phyloP scores from a whole-genome alignment of 2,329 filamentous ascomycete genomes.

The Laburnicola sp. region DNA sequence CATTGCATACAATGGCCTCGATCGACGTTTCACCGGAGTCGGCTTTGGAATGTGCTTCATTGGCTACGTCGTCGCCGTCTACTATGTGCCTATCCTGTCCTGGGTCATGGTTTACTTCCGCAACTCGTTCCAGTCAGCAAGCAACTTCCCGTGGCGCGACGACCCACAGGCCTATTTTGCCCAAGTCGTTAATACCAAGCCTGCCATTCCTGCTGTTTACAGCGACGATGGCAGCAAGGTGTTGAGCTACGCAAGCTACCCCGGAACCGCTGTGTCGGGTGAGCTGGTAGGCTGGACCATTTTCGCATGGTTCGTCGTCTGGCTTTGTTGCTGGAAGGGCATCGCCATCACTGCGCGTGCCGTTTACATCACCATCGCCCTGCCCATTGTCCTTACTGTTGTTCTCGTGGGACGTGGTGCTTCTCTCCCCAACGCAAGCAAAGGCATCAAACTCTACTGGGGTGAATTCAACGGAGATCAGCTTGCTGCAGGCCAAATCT shows the following conservation, averaged over 20 bases:
- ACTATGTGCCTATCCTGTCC: constrained; percentile 15
- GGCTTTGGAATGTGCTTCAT: not conserved
- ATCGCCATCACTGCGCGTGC: constrained; percentile 15
- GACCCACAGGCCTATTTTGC: not conserved
- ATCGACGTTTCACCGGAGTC: constrained; percentile 14
- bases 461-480: too few relatives aligned
- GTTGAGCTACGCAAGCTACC: constrained; percentile 6
- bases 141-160: constrained; percentile 12
- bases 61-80: constrained; percentile 11
- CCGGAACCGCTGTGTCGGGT: not conserved
- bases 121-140: constrained; percentile 4
- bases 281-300: not conserved
- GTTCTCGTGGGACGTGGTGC: constrained; percentile 4
- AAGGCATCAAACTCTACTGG: too few relatives aligned
- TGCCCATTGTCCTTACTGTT: constrained; percentile 11
- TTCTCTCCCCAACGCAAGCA: not conserved
- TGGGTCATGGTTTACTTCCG: constrained; percentile 16
- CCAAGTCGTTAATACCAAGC: too few relatives aligned
- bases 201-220: too few relatives aligned
- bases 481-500: constrained; percentile 47
- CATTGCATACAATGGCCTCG: constrained; percentile 16
- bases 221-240: not conserved
- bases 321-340: constrained; percentile 12
- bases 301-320: not conserved
- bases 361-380: constrained; percentile 20